Evolutionary conservation across 2,329 filamentous ascomycete genomes (phyloP).

Genomic region (Exophiala dermatitidis): DNA sequence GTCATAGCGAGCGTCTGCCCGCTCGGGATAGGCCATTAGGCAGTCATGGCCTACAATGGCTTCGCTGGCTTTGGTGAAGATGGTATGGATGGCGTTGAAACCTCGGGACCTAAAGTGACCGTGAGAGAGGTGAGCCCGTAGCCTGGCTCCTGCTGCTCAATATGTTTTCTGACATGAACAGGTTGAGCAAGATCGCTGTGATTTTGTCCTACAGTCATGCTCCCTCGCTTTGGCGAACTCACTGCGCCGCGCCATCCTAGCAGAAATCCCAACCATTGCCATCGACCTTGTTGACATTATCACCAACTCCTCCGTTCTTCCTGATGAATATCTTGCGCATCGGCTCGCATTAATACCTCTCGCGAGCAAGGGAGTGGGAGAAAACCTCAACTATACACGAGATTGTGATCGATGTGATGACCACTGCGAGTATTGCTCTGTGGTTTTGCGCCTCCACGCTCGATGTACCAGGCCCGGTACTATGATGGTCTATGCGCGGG

Average conservation of each 20-base stretch:
- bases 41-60: conserved; percentile 26
- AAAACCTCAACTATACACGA: conserved; percentile 73
- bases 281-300: conserved; percentile 93
- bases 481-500: conserved; percentile 89
- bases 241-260: conserved; percentile 80
- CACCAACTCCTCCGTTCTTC: conserved; percentile 87
- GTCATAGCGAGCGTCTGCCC: not conserved
- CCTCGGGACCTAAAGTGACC: conserved; percentile 42
- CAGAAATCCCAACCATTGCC: conserved; percentile 88
- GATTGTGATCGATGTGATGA: conserved; percentile 89
- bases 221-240: conserved; percentile 91
- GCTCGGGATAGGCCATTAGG: not conserved
- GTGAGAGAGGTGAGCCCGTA: conserved; percentile 39
- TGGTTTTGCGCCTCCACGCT: conserved; percentile 75
- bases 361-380: conserved; percentile 72
- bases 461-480: conserved; percentile 64
- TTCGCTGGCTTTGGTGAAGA: conserved; percentile 26
- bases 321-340: conserved; percentile 93
- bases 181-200: conserved; percentile 73
- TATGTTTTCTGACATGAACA: conserved; percentile 34
- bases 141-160: not conserved
- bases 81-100: conserved; percentile 39
- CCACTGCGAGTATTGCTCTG: conserved; percentile 85
- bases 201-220: conserved; percentile 85
- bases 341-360: conserved; percentile 85